These are phyloP conservation scores for Volvox reticuliferus DNA, from an alignment of 139 green algal genomes.

Conservation along the genomic window DNA sequence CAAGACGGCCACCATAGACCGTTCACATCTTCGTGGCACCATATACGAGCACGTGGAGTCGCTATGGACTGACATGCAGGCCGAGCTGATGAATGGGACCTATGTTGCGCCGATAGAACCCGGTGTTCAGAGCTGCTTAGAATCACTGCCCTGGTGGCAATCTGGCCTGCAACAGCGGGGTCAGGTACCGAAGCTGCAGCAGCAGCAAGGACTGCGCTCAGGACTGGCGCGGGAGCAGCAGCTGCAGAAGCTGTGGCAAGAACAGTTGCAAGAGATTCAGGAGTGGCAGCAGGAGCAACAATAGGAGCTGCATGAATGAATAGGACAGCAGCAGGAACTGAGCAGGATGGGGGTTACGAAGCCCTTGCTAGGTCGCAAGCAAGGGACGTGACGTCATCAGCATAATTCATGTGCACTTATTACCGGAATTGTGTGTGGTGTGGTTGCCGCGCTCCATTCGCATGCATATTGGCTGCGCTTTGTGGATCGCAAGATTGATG, in stretches of 20 bases:
- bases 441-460: too few relatives aligned
- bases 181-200: not conserved
- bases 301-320: not conserved
- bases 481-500: too few relatives aligned
- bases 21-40: not conserved
- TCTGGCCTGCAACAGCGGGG: not conserved
- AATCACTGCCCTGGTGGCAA: constrained; percentile 24
- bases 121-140: not conserved
- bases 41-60: constrained; percentile 37
- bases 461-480: too few relatives aligned
- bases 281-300: not conserved
- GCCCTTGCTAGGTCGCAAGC: too few relatives aligned
- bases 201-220: not conserved
- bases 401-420: too few relatives aligned
- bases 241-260: not conserved
- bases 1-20: constrained; percentile 18
- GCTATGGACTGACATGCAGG: not conserved
- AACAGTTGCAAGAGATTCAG: not conserved
- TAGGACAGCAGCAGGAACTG: too few relatives aligned
- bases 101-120: not conserved
- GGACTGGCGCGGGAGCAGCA: not conserved
- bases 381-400: too few relatives aligned
- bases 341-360: too few relatives aligned
- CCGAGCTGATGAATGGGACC: not conserved
- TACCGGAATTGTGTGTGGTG: too few relatives aligned